Conservation (phyloP, 352 stramenopile genomes). For the Elongisporangium undulatum region DNA sequence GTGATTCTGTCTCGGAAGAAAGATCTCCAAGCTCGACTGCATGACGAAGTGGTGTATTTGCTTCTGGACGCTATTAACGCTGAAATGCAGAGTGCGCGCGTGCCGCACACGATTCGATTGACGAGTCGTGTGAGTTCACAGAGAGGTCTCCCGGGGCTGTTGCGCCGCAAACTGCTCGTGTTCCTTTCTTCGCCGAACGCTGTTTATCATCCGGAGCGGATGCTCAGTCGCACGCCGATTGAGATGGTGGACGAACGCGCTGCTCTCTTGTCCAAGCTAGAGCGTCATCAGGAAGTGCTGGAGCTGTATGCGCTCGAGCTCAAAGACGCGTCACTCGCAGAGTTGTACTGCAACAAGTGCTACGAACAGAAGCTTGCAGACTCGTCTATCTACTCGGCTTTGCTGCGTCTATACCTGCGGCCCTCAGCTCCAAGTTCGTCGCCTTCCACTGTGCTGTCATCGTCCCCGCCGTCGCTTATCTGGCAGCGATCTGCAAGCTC, state of each 20-base stretch:
- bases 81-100: constrained; percentile 16
- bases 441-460: constrained; percentile 8
- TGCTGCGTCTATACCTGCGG: constrained; percentile 72
- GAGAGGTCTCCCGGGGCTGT: constrained; percentile 39
- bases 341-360: constrained; percentile 79
- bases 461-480: constrained; percentile 22
- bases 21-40: constrained; percentile 36
- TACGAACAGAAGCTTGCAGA: constrained; percentile 71
- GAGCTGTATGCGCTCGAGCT: constrained; percentile 77
- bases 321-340: constrained; percentile 61
- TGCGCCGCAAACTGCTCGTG: constrained; percentile 58
- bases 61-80: constrained; percentile 65
- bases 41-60: constrained; percentile 80
- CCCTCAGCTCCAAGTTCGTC: constrained; percentile 19
- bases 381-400: constrained; percentile 76
- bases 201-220: constrained; percentile 71
- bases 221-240: constrained; percentile 64
- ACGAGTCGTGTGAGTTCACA: constrained; percentile 57
- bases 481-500: constrained; percentile 25
- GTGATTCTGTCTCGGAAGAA: constrained; percentile 42
- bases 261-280: constrained; percentile 64
- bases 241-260: constrained; percentile 84
- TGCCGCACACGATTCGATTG: constrained; percentile 18
- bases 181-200: constrained; percentile 57
- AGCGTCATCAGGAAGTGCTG: constrained; percentile 76